Conservation (phyloP, 2,329 filamentous ascomycete genomes). For the Leptographium galeiforme region DNA sequence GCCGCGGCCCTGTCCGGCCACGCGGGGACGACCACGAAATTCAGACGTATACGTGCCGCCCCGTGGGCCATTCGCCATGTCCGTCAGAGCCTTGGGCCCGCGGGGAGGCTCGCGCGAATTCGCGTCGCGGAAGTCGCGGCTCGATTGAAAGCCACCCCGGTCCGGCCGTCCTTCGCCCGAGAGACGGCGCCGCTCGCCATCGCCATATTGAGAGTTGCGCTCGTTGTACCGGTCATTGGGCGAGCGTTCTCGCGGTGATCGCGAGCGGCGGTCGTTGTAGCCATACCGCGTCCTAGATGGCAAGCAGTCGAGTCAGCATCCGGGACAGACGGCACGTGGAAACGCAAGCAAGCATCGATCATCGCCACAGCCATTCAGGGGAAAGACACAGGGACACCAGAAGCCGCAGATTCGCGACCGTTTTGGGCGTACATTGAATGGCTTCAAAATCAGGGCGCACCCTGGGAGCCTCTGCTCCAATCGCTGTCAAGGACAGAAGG, state of each 20-base stretch:
- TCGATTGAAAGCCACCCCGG: constrained; percentile 44
- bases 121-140: constrained; percentile 46
- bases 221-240: constrained; percentile 47
- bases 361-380: background rate
- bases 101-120: constrained; percentile 59
- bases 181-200: constrained; percentile 59
- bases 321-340: background rate
- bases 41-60: constrained; percentile 54
- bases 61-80: constrained; percentile 53
- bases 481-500: background rate
- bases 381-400: background rate
- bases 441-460: background rate
- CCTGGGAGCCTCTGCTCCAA: background rate
- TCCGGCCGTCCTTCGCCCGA: constrained; percentile 43
- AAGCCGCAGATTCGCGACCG: background rate
- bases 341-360: constrained; percentile 3
- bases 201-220: constrained; percentile 38
- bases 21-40: constrained; percentile 47
- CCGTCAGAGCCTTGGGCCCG: constrained; percentile 67
- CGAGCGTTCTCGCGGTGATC: constrained; percentile 52
- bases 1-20: constrained; percentile 37
- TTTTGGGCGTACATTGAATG: constrained; percentile 1
- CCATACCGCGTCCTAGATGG: constrained; percentile 37
- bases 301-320: constrained; percentile 2
- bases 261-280: constrained; percentile 48